A percentile compares a stretch with the other conserved stretches of the same genome.
These are phyloP conservation scores for Striga asiatica DNA, from an alignment of 257 asterid genomes.

Conservation along the genomic window DNA sequence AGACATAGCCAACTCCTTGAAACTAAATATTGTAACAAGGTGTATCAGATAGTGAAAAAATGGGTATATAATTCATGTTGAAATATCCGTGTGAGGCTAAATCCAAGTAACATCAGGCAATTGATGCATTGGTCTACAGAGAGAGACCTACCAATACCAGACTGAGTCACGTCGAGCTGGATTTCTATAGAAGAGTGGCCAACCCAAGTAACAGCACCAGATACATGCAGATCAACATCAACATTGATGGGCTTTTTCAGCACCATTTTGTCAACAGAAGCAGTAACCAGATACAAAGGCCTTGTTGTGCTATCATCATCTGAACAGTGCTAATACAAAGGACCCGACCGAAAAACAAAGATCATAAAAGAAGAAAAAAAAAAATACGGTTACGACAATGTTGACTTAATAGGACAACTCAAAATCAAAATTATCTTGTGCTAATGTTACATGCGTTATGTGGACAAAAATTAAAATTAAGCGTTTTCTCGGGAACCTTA, in stretches of 20 bases:
- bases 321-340: slow-evolving; percentile 63
- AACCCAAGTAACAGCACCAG: slow-evolving; percentile 94
- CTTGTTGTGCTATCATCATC: slow-evolving; percentile 79
- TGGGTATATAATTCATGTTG: too few relatives aligned
- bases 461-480: not conserved
- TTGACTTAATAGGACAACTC: too few relatives aligned
- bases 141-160: slow-evolving; percentile 41
- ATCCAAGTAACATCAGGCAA: not conserved
- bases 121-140: slow-evolving; percentile 4
- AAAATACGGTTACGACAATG: not conserved
- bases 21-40: not conserved
- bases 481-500: not conserved
- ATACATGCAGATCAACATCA: slow-evolving; percentile 60
- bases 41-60: not conserved
- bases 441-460: not conserved
- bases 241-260: slow-evolving; percentile 81
- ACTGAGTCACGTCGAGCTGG: slow-evolving; percentile 82
- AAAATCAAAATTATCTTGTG: not conserved
- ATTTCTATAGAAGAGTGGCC: slow-evolving; percentile 93
- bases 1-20: not conserved
- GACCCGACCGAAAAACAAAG: not conserved
- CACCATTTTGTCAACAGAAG: slow-evolving; percentile 91
- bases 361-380: not conserved
- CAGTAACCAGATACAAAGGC: slow-evolving; percentile 78
- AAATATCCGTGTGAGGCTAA: too few relatives aligned